phyloP scores from a whole-genome alignment of 306 rosid species.

The Hippophae rhamnoides region DNA sequence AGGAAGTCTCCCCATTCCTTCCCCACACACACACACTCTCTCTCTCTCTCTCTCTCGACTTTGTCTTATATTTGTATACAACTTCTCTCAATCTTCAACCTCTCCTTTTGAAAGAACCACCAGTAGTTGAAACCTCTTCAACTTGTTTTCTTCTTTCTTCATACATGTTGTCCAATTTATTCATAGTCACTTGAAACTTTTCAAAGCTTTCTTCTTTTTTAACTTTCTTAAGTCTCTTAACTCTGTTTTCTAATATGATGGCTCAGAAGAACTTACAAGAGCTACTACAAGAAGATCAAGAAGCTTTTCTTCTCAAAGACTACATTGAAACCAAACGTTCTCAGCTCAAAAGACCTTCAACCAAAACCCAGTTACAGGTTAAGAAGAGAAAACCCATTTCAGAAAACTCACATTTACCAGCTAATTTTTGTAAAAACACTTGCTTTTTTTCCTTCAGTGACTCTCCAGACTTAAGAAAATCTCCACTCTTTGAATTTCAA shows the following conservation, averaged over 20 bases:
- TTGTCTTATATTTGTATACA: conserved; percentile 22
- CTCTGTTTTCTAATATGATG: conserved; percentile 5
- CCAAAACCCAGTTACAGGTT: conserved; percentile 20
- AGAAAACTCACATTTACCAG: conserved; percentile 14
- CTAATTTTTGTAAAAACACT: conserved; percentile 43
- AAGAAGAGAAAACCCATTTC: conserved; percentile 21
- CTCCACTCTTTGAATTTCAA: conserved; percentile 54
- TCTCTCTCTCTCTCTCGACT: conserved; percentile 2
- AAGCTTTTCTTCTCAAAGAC: conserved; percentile 33
- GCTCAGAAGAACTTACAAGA: conserved; percentile 31
- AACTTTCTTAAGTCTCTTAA: not conserved
- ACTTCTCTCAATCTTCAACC: conserved; percentile 1
- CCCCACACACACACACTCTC: not conserved
- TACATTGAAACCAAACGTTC: conserved; percentile 27
- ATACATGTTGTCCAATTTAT: not conserved
- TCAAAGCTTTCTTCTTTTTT: not conserved
- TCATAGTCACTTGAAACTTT: not conserved
- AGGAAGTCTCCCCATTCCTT: conserved; percentile 41
- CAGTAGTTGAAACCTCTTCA: conserved; percentile 29
- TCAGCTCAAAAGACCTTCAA: conserved; percentile 14
- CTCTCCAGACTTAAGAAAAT: conserved; percentile 52
- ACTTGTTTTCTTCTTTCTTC: conserved; percentile 3
- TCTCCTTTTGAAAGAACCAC: conserved; percentile 2
- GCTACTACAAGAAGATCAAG: conserved; percentile 40
- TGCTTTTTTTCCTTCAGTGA: conserved; percentile 48